Evolutionary conservation across 2,329 filamentous ascomycete species (phyloP).

Genomic region (Aspergillus uvarum): DNA sequence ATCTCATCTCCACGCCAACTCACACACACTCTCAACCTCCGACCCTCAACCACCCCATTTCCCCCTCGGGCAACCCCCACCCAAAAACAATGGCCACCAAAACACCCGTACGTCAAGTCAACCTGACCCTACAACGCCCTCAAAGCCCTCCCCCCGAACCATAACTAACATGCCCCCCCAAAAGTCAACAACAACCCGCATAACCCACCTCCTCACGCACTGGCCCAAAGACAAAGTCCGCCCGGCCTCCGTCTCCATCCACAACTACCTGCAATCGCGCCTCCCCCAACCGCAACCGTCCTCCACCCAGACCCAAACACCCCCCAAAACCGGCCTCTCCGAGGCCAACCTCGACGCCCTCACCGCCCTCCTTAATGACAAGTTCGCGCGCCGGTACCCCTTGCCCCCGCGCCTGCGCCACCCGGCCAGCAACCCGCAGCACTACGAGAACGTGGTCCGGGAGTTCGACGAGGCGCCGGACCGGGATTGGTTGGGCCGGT

Average conservation of each 20-base stretch:
- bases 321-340: constrained; percentile 23
- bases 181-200: constrained; percentile 31
- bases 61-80: not conserved
- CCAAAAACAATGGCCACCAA: not conserved
- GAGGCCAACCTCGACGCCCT: constrained; percentile 56
- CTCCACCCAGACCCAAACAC: constrained; percentile 19
- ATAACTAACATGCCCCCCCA: constrained; percentile 15
- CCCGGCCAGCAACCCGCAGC: constrained; percentile 51
- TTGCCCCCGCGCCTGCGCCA: constrained; percentile 48
- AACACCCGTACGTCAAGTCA: not conserved
- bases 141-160: constrained; percentile 21
- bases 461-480: constrained; percentile 56
- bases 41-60: not conserved
- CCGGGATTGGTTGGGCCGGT: constrained; percentile 47
- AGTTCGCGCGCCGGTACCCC: constrained; percentile 54
- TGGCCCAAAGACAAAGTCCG: constrained; percentile 48
- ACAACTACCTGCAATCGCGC: constrained; percentile 41
- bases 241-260: constrained; percentile 47
- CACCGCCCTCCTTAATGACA: constrained; percentile 60
- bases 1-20: not conserved
- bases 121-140: no score
- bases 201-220: constrained; percentile 43
- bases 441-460: constrained; percentile 53
- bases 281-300: constrained; percentile 20
- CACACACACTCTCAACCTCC: no score